Evolutionary conservation across 176 grass and related monocot species (phyloP).

Genomic region (Aegilops bicornis): DNA sequence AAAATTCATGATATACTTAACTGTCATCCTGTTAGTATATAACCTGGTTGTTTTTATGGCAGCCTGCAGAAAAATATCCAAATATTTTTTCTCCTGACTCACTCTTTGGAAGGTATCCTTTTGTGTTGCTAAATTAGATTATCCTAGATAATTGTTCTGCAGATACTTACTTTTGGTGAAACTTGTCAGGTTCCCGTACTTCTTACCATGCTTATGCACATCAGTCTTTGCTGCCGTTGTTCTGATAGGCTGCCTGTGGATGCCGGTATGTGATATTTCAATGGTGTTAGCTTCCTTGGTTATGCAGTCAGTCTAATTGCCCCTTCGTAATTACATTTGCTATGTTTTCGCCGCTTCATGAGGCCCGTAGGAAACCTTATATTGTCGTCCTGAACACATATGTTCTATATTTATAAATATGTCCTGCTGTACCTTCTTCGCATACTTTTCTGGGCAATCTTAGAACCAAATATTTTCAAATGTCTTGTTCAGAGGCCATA

Average conservation of each 20-base stretch:
- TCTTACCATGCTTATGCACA: slow-evolving; percentile 79
- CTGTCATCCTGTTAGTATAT: background rate
- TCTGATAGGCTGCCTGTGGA: slow-evolving; percentile 82
- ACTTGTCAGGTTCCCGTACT: slow-evolving; percentile 76
- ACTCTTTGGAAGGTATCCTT: slow-evolving; percentile 64
- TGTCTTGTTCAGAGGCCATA: background rate
- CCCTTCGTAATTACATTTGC: background rate
- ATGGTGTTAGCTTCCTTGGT: background rate
- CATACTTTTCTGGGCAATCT: background rate
- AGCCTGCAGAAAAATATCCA: slow-evolving; percentile 97
- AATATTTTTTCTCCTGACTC: slow-evolving; percentile 78
- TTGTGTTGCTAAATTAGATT: background rate
- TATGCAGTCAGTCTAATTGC: background rate
- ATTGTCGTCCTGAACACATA: background rate
- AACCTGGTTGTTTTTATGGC: slow-evolving; percentile 1
- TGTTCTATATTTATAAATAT: background rate
- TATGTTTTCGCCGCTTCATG: background rate
- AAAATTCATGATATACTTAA: background rate
- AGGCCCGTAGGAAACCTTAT: background rate
- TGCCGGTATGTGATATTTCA: slow-evolving; percentile 64
- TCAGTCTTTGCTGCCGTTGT: slow-evolving; percentile 63
- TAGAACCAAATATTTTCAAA: background rate
- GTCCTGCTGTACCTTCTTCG: background rate
- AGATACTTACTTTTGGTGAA: slow-evolving; percentile 26
- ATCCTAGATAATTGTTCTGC: background rate